A percentile compares a stretch with the other conserved stretches of the same genome.
These are phyloP conservation scores for Talaromyces sp. DNA, from an alignment of 2,329 filamentous ascomycete genomes.

Conservation along the genomic window DNA sequence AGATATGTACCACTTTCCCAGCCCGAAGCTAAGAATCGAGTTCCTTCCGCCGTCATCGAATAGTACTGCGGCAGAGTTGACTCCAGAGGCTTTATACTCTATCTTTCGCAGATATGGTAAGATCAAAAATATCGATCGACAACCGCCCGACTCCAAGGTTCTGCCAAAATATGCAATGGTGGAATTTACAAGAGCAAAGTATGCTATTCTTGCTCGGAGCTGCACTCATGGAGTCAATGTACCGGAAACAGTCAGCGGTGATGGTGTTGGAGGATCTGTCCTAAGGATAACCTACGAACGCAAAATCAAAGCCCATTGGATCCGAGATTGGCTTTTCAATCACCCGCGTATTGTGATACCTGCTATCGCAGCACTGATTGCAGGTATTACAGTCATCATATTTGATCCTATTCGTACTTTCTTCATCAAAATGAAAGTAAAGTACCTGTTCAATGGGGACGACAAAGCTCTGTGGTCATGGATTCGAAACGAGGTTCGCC, in stretches of 20 bases:
- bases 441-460: conserved; percentile 68
- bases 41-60: conserved; percentile 64
- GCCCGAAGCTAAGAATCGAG: conserved; percentile 72
- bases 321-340: conserved; percentile 80
- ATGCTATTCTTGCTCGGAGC: conserved; percentile 84
- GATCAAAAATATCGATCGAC: conserved; percentile 76
- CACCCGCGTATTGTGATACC: conserved; percentile 90
- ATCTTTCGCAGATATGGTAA: conserved; percentile 89
- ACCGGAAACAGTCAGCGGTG: conserved; percentile 59
- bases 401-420: conserved; percentile 95
- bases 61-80: conserved; percentile 69
- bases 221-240: conserved; percentile 85
- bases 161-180: conserved; percentile 75
- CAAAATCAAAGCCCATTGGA: conserved; percentile 70
- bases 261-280: conserved; percentile 71
- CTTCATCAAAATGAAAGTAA: conserved; percentile 85
- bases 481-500: conserved; percentile 65
- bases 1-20: conserved; percentile 81
- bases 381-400: conserved; percentile 77
- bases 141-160: conserved; percentile 82
- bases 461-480: conserved; percentile 74
- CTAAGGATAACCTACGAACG: conserved; percentile 81
- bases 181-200: conserved; percentile 69
- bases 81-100: conserved; percentile 81
- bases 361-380: conserved; percentile 72